Base-by-base conservation (phyloP, 2,329 filamentous ascomycete genomes). In the Purpureocillium lavendulum region DNA sequence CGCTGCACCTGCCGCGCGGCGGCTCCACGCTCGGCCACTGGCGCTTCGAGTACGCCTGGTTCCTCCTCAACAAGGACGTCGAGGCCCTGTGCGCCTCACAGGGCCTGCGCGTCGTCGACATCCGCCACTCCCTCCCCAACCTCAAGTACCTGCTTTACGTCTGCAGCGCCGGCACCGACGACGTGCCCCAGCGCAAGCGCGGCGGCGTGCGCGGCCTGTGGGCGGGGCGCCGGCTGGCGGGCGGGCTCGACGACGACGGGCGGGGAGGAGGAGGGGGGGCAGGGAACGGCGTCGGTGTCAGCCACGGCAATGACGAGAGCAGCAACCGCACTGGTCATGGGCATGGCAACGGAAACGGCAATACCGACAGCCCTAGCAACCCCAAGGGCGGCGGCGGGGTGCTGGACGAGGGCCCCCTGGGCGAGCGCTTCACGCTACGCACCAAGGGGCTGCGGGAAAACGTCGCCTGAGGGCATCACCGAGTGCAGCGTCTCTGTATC, bases 1-100 rank as follows among this genome's bases (percentile, higher is more conserved):
- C 92, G 0, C 72, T 98, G 0, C 89, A 89, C 60, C 56, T 78
- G 0, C 71, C 71, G 0, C 63, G 73, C 2, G 74, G 75, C 13
- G 75, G 74, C 61, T 84, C 65, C n/a, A 73, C 54, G 0, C 74
- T 77, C 3, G 78, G 87, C 0, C 79, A 88, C 34, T 97, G 90
- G 65, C 81, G 90, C 3, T 97, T 97, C 60, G 90, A 97, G 52
- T 98, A 97, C 58, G 92, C 73, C 10, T 92, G 95, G 56, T 98
- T 97, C 53, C 67, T 97, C n/a, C 73, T 98, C 12, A 97, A 97
- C 66, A 96, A 97, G 62, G 71, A 97, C 55, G 89, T 98, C 40
- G 89, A 97, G 51, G 63, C 70, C 0, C 65, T 82, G 4, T 81
- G 77, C 43, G 64, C 68, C 4, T 69, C 71, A 1, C 80, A 88